Evolutionary conservation across 176 grass and related monocot species (phyloP).

Genomic region (Rhynchospora tenuis): DNA sequence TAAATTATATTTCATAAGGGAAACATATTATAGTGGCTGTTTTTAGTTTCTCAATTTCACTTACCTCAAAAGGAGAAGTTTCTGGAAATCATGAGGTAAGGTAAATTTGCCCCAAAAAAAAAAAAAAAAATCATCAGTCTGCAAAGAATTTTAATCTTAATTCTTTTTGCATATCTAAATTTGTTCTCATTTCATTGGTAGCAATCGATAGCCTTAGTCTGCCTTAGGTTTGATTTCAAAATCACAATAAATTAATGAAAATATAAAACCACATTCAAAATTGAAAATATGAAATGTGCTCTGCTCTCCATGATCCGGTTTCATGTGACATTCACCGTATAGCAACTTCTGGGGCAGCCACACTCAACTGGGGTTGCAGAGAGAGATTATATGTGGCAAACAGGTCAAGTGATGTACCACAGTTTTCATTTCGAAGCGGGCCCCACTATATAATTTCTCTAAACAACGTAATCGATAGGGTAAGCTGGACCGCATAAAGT

Average conservation of each 20-base stretch:
- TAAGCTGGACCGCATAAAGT: background rate
- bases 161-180: background rate
- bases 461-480: background rate
- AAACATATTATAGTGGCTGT: too few species aligned
- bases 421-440: background rate
- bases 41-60: too few species aligned
- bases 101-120: too few species aligned
- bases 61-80: too few species aligned
- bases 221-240: background rate
- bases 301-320: background rate
- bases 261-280: background rate
- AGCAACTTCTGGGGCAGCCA: background rate
- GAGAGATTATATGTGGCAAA: background rate
- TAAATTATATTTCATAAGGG: too few species aligned
- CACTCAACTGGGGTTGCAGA: background rate
- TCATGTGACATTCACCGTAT: background rate
- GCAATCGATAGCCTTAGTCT: too few species aligned
- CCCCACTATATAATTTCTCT: background rate
- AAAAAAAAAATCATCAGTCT: too few species aligned
- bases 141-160: too few species aligned
- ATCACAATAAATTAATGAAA: background rate
- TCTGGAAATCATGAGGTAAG: too few species aligned
- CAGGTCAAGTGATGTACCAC: background rate
- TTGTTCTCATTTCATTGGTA: too few species aligned
- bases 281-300: background rate